phyloP scores from a whole-genome alignment of 306 rosid species.

The Cicer pinnatifidum region DNA sequence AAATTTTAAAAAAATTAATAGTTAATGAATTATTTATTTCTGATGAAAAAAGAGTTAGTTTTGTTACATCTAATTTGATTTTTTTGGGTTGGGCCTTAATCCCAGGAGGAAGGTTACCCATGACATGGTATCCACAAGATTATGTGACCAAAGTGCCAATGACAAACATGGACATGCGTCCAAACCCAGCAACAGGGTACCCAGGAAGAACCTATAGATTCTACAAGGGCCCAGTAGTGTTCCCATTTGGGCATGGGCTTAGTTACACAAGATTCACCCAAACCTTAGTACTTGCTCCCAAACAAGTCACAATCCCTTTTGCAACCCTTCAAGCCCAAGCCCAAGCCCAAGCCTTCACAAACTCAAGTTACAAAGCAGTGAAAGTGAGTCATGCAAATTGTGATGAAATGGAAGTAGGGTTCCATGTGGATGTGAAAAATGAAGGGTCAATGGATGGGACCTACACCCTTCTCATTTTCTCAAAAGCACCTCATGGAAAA shows the following conservation, averaged over 20 bases:
- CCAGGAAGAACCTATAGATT: slow-evolving; percentile 94
- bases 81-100: background rate
- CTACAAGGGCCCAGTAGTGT: slow-evolving; percentile 88
- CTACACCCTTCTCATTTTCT: slow-evolving; percentile 65
- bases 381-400: slow-evolving; percentile 63
- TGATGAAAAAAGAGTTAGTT: background rate
- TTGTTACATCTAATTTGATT: background rate
- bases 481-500: slow-evolving; percentile 57
- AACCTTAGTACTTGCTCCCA: slow-evolving; percentile 56
- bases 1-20: too few species aligned
- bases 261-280: slow-evolving; percentile 71
- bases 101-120: slow-evolving; percentile 52
- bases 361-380: slow-evolving; percentile 57
- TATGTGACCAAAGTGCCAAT: slow-evolving; percentile 68
- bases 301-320: slow-evolving; percentile 47
- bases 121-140: slow-evolving; percentile 90
- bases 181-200: slow-evolving; percentile 69
- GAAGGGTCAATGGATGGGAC: slow-evolving; percentile 75
- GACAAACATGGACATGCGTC: slow-evolving; percentile 81
- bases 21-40: too few species aligned
- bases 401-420: slow-evolving; percentile 35
- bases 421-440: slow-evolving; percentile 67
- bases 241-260: slow-evolving; percentile 78
- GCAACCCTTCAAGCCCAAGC: slow-evolving; percentile 21
- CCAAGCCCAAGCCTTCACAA: slow-evolving; percentile 30